These are phyloP conservation scores for Mucor indicus DNA, from an alignment of 371 early-diverging fungal species.

Conservation along the genomic window DNA sequence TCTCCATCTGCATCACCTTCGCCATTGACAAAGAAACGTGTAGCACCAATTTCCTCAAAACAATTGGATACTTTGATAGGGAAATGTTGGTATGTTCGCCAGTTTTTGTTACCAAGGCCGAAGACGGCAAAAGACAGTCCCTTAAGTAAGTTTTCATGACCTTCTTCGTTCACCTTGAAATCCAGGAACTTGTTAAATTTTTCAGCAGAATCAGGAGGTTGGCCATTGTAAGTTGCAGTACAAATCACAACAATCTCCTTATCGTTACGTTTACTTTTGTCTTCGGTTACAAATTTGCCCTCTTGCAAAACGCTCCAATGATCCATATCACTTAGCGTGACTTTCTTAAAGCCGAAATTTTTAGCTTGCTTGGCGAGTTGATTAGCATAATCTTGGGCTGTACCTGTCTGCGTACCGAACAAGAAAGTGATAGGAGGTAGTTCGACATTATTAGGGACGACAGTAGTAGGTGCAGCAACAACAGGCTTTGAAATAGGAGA, in stretches of 20 bases:
- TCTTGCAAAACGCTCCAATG: slow-evolving; percentile 37
- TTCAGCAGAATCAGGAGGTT: slow-evolving; percentile 54
- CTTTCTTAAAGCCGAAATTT: slow-evolving; percentile 39
- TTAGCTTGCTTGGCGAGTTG: slow-evolving; percentile 36
- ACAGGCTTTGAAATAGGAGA: no score
- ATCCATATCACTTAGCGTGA: slow-evolving; percentile 32
- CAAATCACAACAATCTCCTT: slow-evolving; percentile 41
- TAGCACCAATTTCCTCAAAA: slow-evolving; percentile 45
- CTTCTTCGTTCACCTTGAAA: slow-evolving; percentile 12
- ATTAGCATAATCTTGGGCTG: slow-evolving; percentile 49
- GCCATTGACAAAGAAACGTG: slow-evolving; percentile 36
- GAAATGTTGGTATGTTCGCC: slow-evolving; percentile 56
- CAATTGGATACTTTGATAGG: slow-evolving; percentile 34
- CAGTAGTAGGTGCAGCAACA: not conserved
- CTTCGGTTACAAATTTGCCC: slow-evolving; percentile 17
- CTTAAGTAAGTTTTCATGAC: slow-evolving; percentile 14
- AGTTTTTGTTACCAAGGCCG: slow-evolving; percentile 54
- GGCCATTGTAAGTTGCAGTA: slow-evolving; percentile 54
- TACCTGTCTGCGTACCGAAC: slow-evolving; percentile 55
- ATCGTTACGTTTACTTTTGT: not conserved
- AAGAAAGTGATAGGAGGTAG: slow-evolving; percentile 45
- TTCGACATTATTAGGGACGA: not conserved
- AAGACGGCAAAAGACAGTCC: slow-evolving; percentile 47
- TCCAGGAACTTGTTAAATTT: slow-evolving; percentile 43
- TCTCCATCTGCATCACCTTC: slow-evolving; percentile 48